Conservation (phyloP, 257 asterid species). For the Avicennia marina region DNA sequence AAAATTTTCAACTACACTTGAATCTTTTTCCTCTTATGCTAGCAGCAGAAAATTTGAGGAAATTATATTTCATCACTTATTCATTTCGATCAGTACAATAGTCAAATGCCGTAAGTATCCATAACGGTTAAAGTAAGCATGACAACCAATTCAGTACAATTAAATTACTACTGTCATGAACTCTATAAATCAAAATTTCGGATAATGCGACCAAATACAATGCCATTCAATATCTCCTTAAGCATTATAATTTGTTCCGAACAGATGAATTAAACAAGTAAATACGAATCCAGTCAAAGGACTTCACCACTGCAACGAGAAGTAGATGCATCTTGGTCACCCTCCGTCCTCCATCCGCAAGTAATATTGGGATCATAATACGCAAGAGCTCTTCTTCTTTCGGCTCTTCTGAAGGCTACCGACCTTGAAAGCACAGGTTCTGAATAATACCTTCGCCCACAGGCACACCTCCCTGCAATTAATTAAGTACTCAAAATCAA, state of each 20-base stretch:
- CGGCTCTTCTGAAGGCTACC: neutral
- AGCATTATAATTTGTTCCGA: neutral
- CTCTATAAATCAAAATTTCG: too few relatives aligned
- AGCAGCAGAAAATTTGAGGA: slow-evolving; percentile 2
- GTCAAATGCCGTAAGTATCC: neutral
- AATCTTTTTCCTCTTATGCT: neutral
- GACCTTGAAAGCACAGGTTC: slow-evolving; percentile 1
- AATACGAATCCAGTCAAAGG: neutral
- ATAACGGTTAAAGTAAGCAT: neutral
- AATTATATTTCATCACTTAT: neutral
- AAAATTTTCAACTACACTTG: neutral
- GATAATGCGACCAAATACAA: too few relatives aligned
- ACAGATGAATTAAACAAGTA: neutral
- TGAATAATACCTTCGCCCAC: slow-evolving; percentile 22
- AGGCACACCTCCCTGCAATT: slow-evolving; percentile 37
- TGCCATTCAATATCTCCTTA: neutral
- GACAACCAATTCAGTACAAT: too few relatives aligned
- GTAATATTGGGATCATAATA: slow-evolving; percentile 25
- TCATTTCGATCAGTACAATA: neutral
- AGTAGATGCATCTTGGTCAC: slow-evolving; percentile 51
- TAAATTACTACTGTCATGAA: too few relatives aligned
- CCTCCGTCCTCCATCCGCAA: slow-evolving; percentile 55
- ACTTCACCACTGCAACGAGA: slow-evolving; percentile 29
- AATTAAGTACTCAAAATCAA: neutral
- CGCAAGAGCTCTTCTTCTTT: slow-evolving; percentile 12